Evolutionary conservation across 352 stramenopile genomes (phyloP), one percentile per base, ranked within the genome.

Genomic region (Nothophytophthora sp.): DNA sequence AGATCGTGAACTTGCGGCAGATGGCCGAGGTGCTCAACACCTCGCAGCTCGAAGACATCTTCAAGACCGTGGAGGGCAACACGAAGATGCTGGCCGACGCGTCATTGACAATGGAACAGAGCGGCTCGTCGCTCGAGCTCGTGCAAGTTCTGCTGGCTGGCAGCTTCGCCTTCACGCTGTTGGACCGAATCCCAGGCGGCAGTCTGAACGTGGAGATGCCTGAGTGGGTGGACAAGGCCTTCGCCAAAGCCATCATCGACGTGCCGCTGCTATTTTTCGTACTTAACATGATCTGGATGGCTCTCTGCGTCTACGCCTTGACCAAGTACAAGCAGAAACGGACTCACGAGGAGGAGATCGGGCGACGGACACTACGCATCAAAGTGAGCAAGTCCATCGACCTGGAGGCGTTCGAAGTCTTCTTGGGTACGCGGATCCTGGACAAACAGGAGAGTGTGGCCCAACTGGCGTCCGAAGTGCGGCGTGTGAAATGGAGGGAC

Each of bases 121-220:
- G 79, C 16, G 73, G 71, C 11, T 61, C 71, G 36, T 92, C 81
- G 13, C 58, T 98, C 12, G 85, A 97, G 50, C 65, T 98, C 4
- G 56, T 98, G 0, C 88, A 98, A 56, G 50, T 96, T 7, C 71
- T 98, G 16, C 86, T 98, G 29, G 82, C 87, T 23, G 94, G 85
- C 2, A 90, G 88, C 35, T 85, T 99, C 33, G 90, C 92, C 2
- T 97, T 98, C 63, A 87, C 92, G 22, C 59, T 98, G 8, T 59
- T 98, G 23, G 95, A 99, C 60, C 82, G 93, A 24, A 66, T 98
- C 25, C 97, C 92, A 7, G 95, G 93, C 12, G 79, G 86, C n/a
- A 77, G 43, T 16, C 92, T 96, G 75, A 92, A 92, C 38, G 76
- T 97, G 4, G 65, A 93, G 3, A 92, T 97, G 71, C 73, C 88